Conservation (phyloP, 768 basidiomycete genomes). For the Aureoboletus auriporus region DNA sequence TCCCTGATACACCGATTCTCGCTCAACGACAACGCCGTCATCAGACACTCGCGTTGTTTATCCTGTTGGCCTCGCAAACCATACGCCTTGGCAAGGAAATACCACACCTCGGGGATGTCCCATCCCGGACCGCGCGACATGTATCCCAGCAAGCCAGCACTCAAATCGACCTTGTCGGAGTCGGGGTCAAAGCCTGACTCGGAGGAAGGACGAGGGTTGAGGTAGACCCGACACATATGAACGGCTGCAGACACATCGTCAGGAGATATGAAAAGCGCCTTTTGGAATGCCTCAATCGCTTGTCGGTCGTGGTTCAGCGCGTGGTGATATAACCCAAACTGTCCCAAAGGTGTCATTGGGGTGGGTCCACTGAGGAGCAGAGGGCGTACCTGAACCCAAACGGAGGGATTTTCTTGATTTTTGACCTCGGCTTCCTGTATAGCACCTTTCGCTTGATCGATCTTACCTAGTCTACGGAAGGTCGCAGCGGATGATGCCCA, state of each 20-base stretch:
- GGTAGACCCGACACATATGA: slow-evolving; percentile 73
- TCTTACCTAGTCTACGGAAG: slow-evolving; percentile 83
- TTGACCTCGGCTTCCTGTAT: slow-evolving; percentile 93
- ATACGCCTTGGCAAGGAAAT: slow-evolving; percentile 79
- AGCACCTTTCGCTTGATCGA: slow-evolving; percentile 85
- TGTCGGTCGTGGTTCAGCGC: slow-evolving; percentile 53
- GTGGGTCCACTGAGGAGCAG: neutral
- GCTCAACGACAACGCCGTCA: slow-evolving; percentile 59
- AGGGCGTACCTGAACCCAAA: slow-evolving; percentile 86
- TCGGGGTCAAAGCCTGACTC: slow-evolving; percentile 19
- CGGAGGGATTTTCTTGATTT: slow-evolving; percentile 81
- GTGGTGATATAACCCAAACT: slow-evolving; percentile 75
- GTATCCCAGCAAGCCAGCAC: slow-evolving; percentile 74
- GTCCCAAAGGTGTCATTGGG: slow-evolving; percentile 1
- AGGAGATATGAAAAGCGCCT: slow-evolving; percentile 83
- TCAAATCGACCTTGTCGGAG: slow-evolving; percentile 65
- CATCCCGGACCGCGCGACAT: slow-evolving; percentile 79
- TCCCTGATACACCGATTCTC: slow-evolving; percentile 65
- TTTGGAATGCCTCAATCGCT: slow-evolving; percentile 76
- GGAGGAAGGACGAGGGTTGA: slow-evolving; percentile 35
- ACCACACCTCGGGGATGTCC: slow-evolving; percentile 96
- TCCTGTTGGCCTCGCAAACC: slow-evolving; percentile 69
- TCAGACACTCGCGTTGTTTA: slow-evolving; percentile 70
- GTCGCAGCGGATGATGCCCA: slow-evolving; percentile 96
- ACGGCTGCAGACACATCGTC: slow-evolving; percentile 76